Conservation (phyloP, 2,329 filamentous ascomycete genomes). For the Tolypocladium tundrense region DNA sequence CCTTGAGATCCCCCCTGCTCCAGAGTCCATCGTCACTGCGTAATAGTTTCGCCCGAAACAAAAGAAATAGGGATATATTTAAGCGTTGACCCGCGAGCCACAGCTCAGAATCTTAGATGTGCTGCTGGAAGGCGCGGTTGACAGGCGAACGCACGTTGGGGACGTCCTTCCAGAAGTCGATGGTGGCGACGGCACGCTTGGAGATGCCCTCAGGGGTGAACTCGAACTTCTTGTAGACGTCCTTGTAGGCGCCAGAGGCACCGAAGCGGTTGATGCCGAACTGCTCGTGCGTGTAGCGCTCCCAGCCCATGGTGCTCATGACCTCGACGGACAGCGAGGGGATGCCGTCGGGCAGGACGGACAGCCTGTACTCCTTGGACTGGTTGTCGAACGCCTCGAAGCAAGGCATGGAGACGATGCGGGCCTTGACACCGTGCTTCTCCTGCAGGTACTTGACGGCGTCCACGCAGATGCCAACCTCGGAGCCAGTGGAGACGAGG, state of each 20-base stretch:
- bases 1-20: slow-evolving; percentile 13
- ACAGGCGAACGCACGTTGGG: slow-evolving; percentile 86
- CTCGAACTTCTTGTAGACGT: slow-evolving; percentile 99
- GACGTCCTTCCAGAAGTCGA: slow-evolving; percentile 95
- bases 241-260: slow-evolving; percentile 93
- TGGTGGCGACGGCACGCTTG: slow-evolving; percentile 85
- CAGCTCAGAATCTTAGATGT: slow-evolving; percentile 54
- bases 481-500: slow-evolving; percentile 88
- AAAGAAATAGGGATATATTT: slow-evolving; percentile 2
- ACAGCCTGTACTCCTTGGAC: slow-evolving; percentile 87
- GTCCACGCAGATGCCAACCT: slow-evolving; percentile 89
- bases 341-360: slow-evolving; percentile 86
- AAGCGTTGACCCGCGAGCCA: background rate
- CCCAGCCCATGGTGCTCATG: slow-evolving; percentile 96
- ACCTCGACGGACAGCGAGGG: slow-evolving; percentile 90
- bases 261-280: slow-evolving; percentile 99
- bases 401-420: slow-evolving; percentile 93
- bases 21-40: slow-evolving; percentile 14
- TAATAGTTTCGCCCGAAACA: slow-evolving; percentile 10
- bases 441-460: slow-evolving; percentile 85
- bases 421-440: slow-evolving; percentile 76
- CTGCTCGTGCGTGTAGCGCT: slow-evolving; percentile 98
- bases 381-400: slow-evolving; percentile 95
- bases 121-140: slow-evolving; percentile 96
- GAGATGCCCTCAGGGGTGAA: slow-evolving; percentile 95